Percentiles rank a stretch among this genome's conserved stretches.
phyloP scores from a whole-genome alignment of 345 rosid species.

The Populus pruinosa region DNA sequence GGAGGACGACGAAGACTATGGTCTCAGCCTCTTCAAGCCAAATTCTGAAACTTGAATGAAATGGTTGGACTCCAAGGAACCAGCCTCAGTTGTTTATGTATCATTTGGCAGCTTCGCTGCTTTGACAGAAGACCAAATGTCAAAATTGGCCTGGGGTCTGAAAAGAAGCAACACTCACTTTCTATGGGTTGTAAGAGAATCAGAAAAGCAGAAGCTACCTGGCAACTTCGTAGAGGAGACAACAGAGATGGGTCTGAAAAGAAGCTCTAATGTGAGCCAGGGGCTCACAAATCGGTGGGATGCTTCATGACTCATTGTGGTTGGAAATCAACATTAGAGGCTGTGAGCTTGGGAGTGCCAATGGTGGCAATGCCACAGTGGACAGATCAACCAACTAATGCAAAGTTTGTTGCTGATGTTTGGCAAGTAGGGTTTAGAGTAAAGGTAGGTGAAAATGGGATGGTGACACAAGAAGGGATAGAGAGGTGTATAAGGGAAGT shows the following conservation, averaged over 20 bases:
- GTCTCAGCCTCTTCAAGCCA: constrained; percentile 34
- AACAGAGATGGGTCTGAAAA: constrained; percentile 30
- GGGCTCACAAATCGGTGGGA: constrained; percentile 42
- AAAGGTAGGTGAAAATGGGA: constrained; percentile 39
- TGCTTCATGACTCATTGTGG: constrained; percentile 66
- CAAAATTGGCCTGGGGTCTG: constrained; percentile 46
- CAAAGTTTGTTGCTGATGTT: constrained; percentile 53
- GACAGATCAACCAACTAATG: constrained; percentile 52
- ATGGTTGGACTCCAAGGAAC: constrained; percentile 52
- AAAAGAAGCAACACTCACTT: constrained; percentile 30
- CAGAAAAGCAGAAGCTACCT: constrained; percentile 46
- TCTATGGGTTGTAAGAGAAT: constrained; percentile 59
- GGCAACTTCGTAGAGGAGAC: constrained; percentile 24
- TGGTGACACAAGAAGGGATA: constrained; percentile 50
- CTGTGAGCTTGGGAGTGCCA: constrained; percentile 43
- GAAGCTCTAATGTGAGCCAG: no score
- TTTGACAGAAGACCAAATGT: constrained; percentile 43
- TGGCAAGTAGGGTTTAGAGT: constrained; percentile 65
- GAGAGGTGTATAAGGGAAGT: constrained; percentile 45
- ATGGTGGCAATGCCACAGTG: constrained; percentile 61
- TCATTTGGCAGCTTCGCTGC: constrained; percentile 64
- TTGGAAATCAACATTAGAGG: constrained; percentile 64
- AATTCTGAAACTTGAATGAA: constrained; percentile 27
- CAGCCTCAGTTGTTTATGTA: constrained; percentile 46
- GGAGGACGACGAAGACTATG: constrained; percentile 29